A percentile compares a stretch with the other conserved stretches of the same genome.
Evolutionary conservation across 2,329 filamentous ascomycete species (phyloP).

Genomic region (Microdochium paspali): DNA sequence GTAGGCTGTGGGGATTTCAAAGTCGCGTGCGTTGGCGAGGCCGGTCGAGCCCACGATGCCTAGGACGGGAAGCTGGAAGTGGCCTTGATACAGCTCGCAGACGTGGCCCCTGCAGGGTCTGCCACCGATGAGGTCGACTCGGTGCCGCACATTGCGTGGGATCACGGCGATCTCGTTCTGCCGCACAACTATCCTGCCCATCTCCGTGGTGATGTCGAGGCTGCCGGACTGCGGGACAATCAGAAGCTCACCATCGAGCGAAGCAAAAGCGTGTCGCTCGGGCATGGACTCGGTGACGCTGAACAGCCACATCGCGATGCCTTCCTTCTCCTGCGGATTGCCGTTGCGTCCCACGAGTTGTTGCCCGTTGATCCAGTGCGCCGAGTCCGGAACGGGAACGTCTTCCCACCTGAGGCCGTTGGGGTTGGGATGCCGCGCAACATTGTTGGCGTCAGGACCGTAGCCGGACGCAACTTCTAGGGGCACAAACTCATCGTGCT

Average conservation of each 20-base stretch:
- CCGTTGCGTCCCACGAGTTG: conserved; percentile 71
- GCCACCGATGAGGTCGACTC: conserved; percentile 53
- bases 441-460: conserved; percentile 12
- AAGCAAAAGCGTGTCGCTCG: conserved; percentile 69
- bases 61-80: conserved; percentile 63
- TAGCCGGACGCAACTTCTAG: conserved; percentile 20
- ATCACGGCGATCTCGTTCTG: conserved; percentile 73
- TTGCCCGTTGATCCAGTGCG: conserved; percentile 47
- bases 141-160: conserved; percentile 65
- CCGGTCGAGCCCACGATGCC: conserved; percentile 67
- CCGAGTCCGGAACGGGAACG: conserved; percentile 67
- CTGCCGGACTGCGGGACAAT: conserved; percentile 68
- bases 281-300: conserved; percentile 72
- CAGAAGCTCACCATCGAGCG: conserved; percentile 69
- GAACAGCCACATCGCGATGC: conserved; percentile 73
- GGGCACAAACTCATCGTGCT: conserved; percentile 46
- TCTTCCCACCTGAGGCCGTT: conserved; percentile 76
- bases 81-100: conserved; percentile 63
- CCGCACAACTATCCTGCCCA: conserved; percentile 65
- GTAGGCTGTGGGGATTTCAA: conserved; percentile 60
- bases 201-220: conserved; percentile 68
- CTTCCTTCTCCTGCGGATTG: conserved; percentile 68
- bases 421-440: conserved; percentile 57
- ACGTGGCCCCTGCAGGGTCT: conserved; percentile 60
- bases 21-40: conserved; percentile 67